Evolutionary conservation across 257 asterid genomes (phyloP).

Genomic region (Nicotiana tomentosiformis): DNA sequence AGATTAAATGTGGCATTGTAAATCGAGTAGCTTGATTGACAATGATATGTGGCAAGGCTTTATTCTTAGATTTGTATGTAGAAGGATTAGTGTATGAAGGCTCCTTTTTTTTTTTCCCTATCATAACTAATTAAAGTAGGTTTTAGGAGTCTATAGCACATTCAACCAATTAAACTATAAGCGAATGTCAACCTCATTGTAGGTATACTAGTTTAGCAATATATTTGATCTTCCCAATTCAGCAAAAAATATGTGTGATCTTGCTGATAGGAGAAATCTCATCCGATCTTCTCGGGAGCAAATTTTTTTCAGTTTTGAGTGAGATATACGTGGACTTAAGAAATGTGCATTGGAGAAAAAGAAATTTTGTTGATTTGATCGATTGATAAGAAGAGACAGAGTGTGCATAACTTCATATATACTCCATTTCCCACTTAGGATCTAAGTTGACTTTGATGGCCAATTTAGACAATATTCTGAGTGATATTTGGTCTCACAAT

Average conservation of each 20-base stretch:
- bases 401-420: not conserved
- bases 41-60: not conserved
- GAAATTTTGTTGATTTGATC: not conserved
- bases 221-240: not conserved
- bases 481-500: not conserved
- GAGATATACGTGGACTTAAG: not conserved
- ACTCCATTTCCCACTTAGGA: not conserved
- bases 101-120: not conserved
- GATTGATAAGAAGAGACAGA: not conserved
- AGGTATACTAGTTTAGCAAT: not conserved
- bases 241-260: not conserved
- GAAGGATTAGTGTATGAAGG: not conserved
- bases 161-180: not conserved
- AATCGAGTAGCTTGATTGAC: not conserved
- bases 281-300: not conserved
- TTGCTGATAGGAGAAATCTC: not conserved
- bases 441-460: not conserved
- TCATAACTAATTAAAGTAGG: not conserved
- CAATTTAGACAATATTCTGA: not conserved
- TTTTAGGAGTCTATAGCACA: not conserved
- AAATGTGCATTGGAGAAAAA: not conserved
- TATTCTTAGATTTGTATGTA: not conserved
- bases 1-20: not conserved
- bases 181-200: not conserved
- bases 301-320: not conserved